phyloP scores from a whole-genome alignment of 768 basidiomycete species.

The Agrocybe pediades region DNA sequence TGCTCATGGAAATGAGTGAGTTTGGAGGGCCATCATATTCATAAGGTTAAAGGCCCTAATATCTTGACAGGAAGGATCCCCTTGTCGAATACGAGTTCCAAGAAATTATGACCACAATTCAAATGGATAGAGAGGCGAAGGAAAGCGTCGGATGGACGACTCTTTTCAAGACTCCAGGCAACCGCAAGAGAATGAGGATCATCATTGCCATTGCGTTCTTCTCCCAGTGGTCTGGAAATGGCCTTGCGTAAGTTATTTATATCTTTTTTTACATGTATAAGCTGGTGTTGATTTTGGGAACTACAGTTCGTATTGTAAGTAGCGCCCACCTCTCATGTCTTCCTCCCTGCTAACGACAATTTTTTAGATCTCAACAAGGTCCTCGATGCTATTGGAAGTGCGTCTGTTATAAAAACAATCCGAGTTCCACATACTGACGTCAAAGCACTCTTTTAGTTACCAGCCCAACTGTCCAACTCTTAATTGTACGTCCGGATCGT shows the following conservation, averaged over 20 bases:
- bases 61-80: slow-evolving; percentile 43
- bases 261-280: neutral
- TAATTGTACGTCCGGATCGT: slow-evolving; percentile 28
- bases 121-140: slow-evolving; percentile 38
- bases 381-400: slow-evolving; percentile 48
- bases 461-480: slow-evolving; percentile 40
- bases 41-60: too few relatives aligned
- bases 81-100: slow-evolving; percentile 60
- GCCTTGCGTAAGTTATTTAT: slow-evolving; percentile 35
- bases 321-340: neutral
- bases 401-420: too few relatives aligned
- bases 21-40: too few relatives aligned
- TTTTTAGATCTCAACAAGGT: slow-evolving; percentile 50
- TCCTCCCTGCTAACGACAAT: neutral
- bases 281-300: slow-evolving; percentile 13
- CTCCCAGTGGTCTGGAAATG: slow-evolving; percentile 60
- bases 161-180: slow-evolving; percentile 50
- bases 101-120: slow-evolving; percentile 61
- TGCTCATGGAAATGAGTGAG: slow-evolving; percentile 10
- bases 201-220: slow-evolving; percentile 60
- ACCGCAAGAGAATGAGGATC: slow-evolving; percentile 53
- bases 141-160: slow-evolving; percentile 43
- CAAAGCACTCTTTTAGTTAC: slow-evolving; percentile 30
- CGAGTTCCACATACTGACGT: too few relatives aligned
- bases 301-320: slow-evolving; percentile 45